Conservation (phyloP, 257 asterid species). For the Ophiorrhiza pumila region DNA sequence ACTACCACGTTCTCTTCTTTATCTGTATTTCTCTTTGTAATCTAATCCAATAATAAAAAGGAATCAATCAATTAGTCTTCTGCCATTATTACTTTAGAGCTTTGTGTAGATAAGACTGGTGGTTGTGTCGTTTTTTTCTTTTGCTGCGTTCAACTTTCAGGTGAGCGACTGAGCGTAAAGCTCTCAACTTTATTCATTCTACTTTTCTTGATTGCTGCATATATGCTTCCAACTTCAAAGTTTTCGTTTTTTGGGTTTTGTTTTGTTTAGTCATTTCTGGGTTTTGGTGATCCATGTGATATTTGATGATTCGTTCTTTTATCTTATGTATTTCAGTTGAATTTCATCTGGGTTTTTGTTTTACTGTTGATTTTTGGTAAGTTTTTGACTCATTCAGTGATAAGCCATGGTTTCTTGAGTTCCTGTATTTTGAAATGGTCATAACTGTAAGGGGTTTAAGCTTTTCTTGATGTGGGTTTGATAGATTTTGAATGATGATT, state of each 20-base stretch:
- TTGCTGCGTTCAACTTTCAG: slow-evolving; percentile 25
- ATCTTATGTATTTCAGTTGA: slow-evolving; percentile 20
- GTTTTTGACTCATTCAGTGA: slow-evolving; percentile 27
- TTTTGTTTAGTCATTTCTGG: slow-evolving; percentile 9
- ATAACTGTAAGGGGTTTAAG: slow-evolving; percentile 19
- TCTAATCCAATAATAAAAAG: slow-evolving; percentile 26
- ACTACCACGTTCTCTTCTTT: slow-evolving; percentile 28
- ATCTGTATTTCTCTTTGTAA: slow-evolving; percentile 12
- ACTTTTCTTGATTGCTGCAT: slow-evolving; percentile 4
- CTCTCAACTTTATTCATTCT: slow-evolving; percentile 9
- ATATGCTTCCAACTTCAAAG: slow-evolving; percentile 4
- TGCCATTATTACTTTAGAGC: slow-evolving; percentile 16
- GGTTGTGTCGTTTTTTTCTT: slow-evolving; percentile 18
- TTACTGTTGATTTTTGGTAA: slow-evolving; percentile 17
- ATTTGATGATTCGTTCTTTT: slow-evolving; percentile 20
- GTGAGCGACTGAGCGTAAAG: slow-evolving; percentile 29
- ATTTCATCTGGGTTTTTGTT: slow-evolving; percentile 28
- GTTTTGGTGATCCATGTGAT: slow-evolving; percentile 22
- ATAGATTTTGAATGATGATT: slow-evolving; percentile 19
- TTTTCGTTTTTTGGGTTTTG: slow-evolving; percentile 5
- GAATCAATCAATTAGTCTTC: slow-evolving; percentile 35
- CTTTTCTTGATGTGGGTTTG: slow-evolving; percentile 21
- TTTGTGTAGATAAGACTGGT: slow-evolving; percentile 31
- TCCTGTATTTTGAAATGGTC: slow-evolving; percentile 17
- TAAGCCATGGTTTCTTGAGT: slow-evolving; percentile 21